phyloP scores from a whole-genome alignment of 441 rosid genomes.

The Pelargonium cotyledonis region DNA sequence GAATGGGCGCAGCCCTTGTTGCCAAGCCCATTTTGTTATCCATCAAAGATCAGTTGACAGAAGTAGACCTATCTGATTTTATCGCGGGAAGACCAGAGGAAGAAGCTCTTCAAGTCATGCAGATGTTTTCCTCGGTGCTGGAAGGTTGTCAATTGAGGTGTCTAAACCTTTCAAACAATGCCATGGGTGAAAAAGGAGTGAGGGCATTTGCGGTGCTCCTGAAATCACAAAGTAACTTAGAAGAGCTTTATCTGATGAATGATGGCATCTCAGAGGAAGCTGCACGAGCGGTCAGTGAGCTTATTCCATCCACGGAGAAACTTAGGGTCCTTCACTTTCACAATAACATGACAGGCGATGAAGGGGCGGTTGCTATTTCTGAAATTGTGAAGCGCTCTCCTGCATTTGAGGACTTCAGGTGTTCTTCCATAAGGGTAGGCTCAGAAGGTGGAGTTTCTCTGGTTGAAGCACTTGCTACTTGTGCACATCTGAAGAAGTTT shows the following conservation, averaged over 20 bases:
- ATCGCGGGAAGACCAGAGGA: conserved; percentile 83
- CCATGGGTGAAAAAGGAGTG: conserved; percentile 88
- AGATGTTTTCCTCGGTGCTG: conserved; percentile 58
- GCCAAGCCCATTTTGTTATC: conserved; percentile 70
- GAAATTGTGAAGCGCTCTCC: conserved; percentile 63
- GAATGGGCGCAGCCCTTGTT: conserved; percentile 68
- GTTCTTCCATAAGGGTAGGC: conserved; percentile 81
- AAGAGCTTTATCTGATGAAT: conserved; percentile 80
- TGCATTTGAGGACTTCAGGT: conserved; percentile 57
- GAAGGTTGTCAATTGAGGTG: conserved; percentile 59
- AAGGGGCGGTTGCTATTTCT: conserved; percentile 74
- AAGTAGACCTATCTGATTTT: conserved; percentile 81
- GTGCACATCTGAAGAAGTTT: conserved; percentile 57
- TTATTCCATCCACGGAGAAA: conserved; percentile 75
- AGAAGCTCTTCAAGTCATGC: conserved; percentile 93
- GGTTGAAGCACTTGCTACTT: conserved; percentile 57
- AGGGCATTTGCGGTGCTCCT: conserved; percentile 77
- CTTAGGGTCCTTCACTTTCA: conserved; percentile 75
- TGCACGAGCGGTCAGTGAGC: conserved; percentile 67
- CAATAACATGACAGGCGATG: conserved; percentile 88
- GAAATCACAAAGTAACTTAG: conserved; percentile 57
- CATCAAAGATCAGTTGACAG: conserved; percentile 63
- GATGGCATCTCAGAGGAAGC: conserved; percentile 94
- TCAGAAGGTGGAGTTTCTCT: conserved; percentile 75
- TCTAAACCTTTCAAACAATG: conserved; percentile 81